Percentiles rank a stretch among this genome's conserved stretches.
Evolutionary conservation across 192 early-diverging fungal genomes (phyloP).

Genomic region (Backusella tuberculispora): DNA sequence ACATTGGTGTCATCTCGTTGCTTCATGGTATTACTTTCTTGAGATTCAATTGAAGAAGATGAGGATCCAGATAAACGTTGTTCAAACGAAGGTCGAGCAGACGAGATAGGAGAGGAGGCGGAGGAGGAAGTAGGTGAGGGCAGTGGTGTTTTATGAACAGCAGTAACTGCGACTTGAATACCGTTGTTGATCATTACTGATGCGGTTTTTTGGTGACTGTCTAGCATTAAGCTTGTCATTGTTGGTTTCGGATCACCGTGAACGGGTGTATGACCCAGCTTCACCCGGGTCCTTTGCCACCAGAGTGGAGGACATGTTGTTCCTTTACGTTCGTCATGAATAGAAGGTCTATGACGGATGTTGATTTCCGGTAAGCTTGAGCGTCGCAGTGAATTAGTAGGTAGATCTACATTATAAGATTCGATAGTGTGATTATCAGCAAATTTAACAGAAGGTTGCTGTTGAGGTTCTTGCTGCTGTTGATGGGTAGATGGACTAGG

Average conservation of each 20-base stretch:
- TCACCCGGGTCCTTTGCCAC: constrained; percentile 20
- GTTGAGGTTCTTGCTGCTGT: background rate
- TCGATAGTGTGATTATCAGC: constrained; percentile 2
- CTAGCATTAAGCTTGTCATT: background rate
- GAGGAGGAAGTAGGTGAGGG: background rate
- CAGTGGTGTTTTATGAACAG: background rate
- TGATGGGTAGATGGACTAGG: too few species aligned
- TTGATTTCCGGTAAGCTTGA: background rate
- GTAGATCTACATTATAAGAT: background rate
- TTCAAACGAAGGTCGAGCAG: background rate
- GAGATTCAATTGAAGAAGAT: background rate
- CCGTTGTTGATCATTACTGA: background rate
- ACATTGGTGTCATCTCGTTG: background rate
- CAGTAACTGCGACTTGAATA: background rate
- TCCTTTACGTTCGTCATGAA: constrained; percentile 9
- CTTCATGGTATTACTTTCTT: background rate
- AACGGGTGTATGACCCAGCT: background rate
- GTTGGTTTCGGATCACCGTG: constrained; percentile 2
- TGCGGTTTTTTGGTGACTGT: background rate
- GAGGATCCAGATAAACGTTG: background rate
- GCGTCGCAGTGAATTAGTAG: background rate
- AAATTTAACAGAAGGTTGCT: background rate
- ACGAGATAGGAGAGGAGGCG: background rate
- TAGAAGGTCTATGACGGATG: background rate
- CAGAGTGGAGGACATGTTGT: constrained; percentile 13